Evolutionary conservation across 2,329 filamentous ascomycete genomes (phyloP), one percentile per base, ranked within the genome.

Genomic region (Pseudopyrenochaeta lycopersici): DNA sequence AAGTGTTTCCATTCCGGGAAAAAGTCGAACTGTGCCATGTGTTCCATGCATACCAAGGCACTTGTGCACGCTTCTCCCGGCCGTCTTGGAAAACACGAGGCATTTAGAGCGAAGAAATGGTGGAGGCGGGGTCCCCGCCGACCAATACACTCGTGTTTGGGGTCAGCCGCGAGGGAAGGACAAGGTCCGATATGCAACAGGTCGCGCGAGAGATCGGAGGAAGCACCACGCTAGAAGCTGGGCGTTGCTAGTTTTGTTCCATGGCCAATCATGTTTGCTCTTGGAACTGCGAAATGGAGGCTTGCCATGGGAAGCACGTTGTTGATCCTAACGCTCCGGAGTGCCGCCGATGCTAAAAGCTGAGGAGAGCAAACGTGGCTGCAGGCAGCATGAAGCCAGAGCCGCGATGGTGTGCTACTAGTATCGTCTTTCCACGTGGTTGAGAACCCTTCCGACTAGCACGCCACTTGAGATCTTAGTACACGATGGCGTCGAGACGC

Each of bases 31-130:
- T 40, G 38, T 48, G 27, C 40, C 15, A 31, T 31, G 35, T 21
- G 41, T 45, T 58, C 54, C 54, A 52, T 57, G 47, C 58, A 52
- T 53, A 59, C 64, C 65, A 68, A 68, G 65, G 50, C 60, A 59
- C 46, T 60, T 57, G 54, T 52, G 52, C 36, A 47, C 59, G 42
- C 63, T 56, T 61, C 59, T 62, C 54, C 46, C 62, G 60, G 56
- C 64, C 62, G 64, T 41, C 62, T 66, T 64, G 62, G 60, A 47
- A 32, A 46, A 45, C 32, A 30, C 49, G 54, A 63, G 55, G 59
- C 45, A 55, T 57, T 50, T 58, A 45, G 35, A 39, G 38, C 36
- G 43, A 47, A 46, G 21, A 46, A 18, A 52, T n/a, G 46, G 52
- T 38, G 21, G 39, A 31, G 33, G 60, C 49, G 54, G 62, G 45